Evolutionary conservation across 345 rosid genomes (phyloP).

Genomic region (Syzygium grande): DNA sequence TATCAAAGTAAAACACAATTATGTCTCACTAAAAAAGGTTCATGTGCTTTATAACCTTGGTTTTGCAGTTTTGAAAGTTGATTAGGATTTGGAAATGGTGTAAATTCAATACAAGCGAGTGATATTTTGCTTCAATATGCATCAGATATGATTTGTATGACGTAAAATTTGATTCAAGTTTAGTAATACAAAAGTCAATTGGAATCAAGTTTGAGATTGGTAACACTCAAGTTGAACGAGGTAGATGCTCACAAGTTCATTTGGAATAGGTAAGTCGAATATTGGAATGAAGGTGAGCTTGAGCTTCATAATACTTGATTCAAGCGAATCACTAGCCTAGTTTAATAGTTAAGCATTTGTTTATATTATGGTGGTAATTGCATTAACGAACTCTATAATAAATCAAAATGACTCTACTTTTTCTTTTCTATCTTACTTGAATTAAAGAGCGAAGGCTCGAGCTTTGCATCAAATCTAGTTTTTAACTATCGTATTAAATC

Average conservation of each 20-base stretch:
- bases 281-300: not conserved
- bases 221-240: not conserved
- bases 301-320: not conserved
- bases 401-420: not conserved
- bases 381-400: not conserved
- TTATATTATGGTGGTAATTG: not conserved
- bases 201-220: not conserved
- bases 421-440: not conserved
- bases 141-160: not conserved
- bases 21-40: not conserved
- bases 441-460: not conserved
- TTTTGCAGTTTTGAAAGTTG: not conserved
- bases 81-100: not conserved
- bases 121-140: not conserved
- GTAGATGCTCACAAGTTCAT: not conserved
- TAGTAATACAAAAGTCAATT: not conserved
- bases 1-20: not conserved
- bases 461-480: not conserved
- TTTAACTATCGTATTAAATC: not conserved
- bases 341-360: not conserved
- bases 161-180: not conserved
- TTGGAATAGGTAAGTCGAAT: not conserved
- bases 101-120: not conserved
- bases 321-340: not conserved
- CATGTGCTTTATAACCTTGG: not conserved